phyloP scores from a whole-genome alignment of 306 rosid species.

The Lathyrus tuberosus region DNA sequence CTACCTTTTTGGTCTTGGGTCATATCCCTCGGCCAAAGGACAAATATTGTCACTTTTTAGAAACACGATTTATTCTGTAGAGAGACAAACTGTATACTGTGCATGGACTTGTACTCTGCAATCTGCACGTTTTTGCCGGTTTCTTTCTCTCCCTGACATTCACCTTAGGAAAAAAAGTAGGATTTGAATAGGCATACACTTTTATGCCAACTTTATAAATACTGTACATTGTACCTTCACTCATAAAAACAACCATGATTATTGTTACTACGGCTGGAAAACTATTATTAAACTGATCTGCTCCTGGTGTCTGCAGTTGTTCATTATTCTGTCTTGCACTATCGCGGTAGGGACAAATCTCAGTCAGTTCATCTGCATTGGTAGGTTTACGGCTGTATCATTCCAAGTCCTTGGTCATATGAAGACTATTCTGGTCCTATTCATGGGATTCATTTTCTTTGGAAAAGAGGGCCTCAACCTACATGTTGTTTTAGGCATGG shows the following conservation, averaged over 20 bases:
- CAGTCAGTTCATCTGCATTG: constrained; percentile 93
- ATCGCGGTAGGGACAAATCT: constrained; percentile 93
- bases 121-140: constrained; percentile 10
- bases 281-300: constrained; percentile 40
- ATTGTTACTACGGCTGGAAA: constrained; percentile 37
- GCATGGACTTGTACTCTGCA: constrained; percentile 13
- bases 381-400: constrained; percentile 86
- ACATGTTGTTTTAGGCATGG: constrained; percentile 79
- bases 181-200: constrained; percentile 51
- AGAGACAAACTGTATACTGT: constrained; percentile 34
- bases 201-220: constrained; percentile 38
- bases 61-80: constrained; percentile 14
- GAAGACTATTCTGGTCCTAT: constrained; percentile 84
- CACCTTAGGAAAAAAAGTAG: constrained; percentile 22
- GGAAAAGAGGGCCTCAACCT: constrained; percentile 89
- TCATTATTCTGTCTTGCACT: constrained; percentile 79
- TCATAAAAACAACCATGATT: constrained; percentile 26
- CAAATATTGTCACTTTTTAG: constrained; percentile 16
- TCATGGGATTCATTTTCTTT: constrained; percentile 81
- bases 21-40: constrained; percentile 14
- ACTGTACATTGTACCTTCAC: constrained; percentile 36
- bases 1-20: constrained; percentile 23
- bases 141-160: constrained; percentile 27
- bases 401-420: constrained; percentile 92
- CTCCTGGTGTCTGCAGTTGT: constrained; percentile 62